phyloP scores from a whole-genome alignment of 2,329 filamentous ascomycete genomes.

The Scedosporium apiospermum region DNA sequence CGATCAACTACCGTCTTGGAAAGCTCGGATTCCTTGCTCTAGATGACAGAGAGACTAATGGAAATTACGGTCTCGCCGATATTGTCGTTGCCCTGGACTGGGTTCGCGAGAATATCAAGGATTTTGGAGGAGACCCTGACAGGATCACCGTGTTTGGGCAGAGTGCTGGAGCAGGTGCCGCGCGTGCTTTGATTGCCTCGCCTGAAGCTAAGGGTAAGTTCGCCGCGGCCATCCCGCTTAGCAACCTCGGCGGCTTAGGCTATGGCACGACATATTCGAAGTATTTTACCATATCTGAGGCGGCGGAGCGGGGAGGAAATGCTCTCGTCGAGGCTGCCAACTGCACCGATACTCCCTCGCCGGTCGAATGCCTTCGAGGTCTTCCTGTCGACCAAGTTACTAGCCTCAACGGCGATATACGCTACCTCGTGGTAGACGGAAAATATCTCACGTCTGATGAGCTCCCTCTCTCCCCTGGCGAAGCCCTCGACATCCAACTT shows the following conservation, averaged over 20 bases:
- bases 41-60: constrained; percentile 46
- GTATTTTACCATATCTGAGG: constrained; percentile 47
- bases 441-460: constrained; percentile 16
- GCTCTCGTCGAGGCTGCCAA: constrained; percentile 40
- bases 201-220: constrained; percentile 37
- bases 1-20: constrained; percentile 68
- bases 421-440: constrained; percentile 18
- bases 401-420: constrained; percentile 20
- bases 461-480: constrained; percentile 16
- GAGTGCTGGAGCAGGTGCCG: constrained; percentile 48
- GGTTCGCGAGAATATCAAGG: constrained; percentile 66
- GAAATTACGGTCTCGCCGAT: constrained; percentile 65
- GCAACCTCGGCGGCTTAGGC: constrained; percentile 31
- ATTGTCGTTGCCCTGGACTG: constrained; percentile 65
- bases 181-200: constrained; percentile 23
- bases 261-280: constrained; percentile 49
- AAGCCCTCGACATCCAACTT: constrained; percentile 12
- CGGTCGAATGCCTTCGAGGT: constrained; percentile 43
- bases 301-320: constrained; percentile 36
- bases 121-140: constrained; percentile 70
- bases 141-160: constrained; percentile 77
- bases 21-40: constrained; percentile 67
- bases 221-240: constrained; percentile 32
- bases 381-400: constrained; percentile 32
- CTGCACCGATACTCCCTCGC: constrained; percentile 35